Evolutionary conservation across 257 asterid genomes (phyloP), one percentile per base, ranked within the genome.

Genomic region (Gardenia jasminoides): DNA sequence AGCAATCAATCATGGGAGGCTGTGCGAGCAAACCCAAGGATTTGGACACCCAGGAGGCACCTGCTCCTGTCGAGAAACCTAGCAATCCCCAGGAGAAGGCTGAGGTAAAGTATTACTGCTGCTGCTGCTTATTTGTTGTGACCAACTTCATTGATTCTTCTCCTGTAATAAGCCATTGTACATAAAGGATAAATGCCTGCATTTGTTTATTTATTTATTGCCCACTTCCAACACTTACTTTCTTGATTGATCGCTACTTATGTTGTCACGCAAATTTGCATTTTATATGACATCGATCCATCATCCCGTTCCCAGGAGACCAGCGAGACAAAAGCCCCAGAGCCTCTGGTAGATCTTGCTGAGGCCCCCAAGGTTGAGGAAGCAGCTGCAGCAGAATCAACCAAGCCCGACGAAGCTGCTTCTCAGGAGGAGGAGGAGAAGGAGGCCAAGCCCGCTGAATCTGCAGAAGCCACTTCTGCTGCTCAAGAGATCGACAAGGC

Each of bases 11-110:
- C 86, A 93, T 94, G 98, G 98, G 98, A 80, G 97, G 91, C 90
- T 92, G 97, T 75, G 96, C 97, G 88, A 91, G 91, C 90, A 94
- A 84, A 89, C 97, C 97, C 22, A 91, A 90, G 83, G 97, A 88
- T 69, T 83, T 87, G 87, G 90, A 85, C 19, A 74, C 59, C 74
- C 86, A 84, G 79, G 84, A 83, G 67, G 84, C 82, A 52, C 85
- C 90, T 0, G 87, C 83, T 76, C 80, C 89, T 6, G 80, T 80
- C 20, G 84, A 82, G 30, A 79, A 80, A 48, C 64, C 64, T 8
- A 20, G 3, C 28, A 7, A 56, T 28, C 82, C 89, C 64, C 82
- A 88, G 0, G 83, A 85, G 61, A 84, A 79, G 80, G 82, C 82
- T 58, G 91, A 86, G 85, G 82, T 78, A 43, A 83, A 39, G 30